Conservation (phyloP, 73 alveolate species). For the Tetrahymena thermophila region DNA sequence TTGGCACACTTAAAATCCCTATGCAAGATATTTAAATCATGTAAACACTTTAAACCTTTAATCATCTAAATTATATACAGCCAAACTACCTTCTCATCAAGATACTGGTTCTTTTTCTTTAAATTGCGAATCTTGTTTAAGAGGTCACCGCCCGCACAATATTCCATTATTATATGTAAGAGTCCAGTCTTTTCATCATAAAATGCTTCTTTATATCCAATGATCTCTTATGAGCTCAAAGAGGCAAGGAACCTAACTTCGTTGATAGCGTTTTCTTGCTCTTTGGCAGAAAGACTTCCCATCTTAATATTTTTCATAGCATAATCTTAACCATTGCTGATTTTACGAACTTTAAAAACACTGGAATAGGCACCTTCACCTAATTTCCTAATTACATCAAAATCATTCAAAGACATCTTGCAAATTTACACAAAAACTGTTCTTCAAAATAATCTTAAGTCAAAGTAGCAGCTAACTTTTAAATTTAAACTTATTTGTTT, state of each 20-base stretch:
- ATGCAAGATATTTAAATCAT: slow-evolving; percentile 76
- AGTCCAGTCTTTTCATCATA: slow-evolving; percentile 27
- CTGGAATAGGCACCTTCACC: slow-evolving; percentile 42
- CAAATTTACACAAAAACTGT: not conserved
- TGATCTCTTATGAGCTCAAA: slow-evolving; percentile 9
- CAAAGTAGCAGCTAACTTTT: not conserved
- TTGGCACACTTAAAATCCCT: slow-evolving; percentile 89
- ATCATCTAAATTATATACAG: slow-evolving; percentile 63
- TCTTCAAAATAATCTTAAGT: not conserved
- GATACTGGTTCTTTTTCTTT: slow-evolving; percentile 29
- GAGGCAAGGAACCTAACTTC: slow-evolving; percentile 45
- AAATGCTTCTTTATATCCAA: slow-evolving; percentile 43
- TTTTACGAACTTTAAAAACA: slow-evolving; percentile 36
- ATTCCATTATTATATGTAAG: slow-evolving; percentile 64
- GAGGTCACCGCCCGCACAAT: slow-evolving; percentile 77
- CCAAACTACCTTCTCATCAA: slow-evolving; percentile 63
- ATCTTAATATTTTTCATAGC: slow-evolving; percentile 42
- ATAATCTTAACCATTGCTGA: slow-evolving; percentile 30
- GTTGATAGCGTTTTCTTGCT: slow-evolving; percentile 39
- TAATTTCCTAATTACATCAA: slow-evolving; percentile 28
- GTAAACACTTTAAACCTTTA: slow-evolving; percentile 79
- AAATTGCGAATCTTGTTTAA: slow-evolving; percentile 52
- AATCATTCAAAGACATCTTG: slow-evolving; percentile 10
- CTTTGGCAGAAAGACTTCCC: slow-evolving; percentile 22
- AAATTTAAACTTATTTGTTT: not conserved